Conservation (phyloP, 345 rosid species). For the Brassica carinata region DNA sequence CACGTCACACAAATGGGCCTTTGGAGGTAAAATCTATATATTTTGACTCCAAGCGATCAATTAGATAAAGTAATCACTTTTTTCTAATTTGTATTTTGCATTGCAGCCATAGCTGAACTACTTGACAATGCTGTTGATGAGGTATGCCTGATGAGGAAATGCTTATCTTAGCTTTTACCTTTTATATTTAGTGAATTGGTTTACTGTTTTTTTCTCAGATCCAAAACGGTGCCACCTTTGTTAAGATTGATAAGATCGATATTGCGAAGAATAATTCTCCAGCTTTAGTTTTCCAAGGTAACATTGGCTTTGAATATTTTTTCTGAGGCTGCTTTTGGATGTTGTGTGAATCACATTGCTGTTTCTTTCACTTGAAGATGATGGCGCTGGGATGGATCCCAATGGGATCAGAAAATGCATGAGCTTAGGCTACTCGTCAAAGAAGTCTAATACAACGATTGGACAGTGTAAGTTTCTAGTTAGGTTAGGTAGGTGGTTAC, state of each 20-base stretch:
- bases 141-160: too few relatives aligned
- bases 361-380: constrained; percentile 55
- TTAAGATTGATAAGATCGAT: constrained; percentile 81
- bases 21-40: constrained; percentile 69
- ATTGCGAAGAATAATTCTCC: constrained; percentile 75
- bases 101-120: constrained; percentile 95
- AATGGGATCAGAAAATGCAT: constrained; percentile 78
- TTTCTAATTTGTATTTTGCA: not conserved
- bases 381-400: constrained; percentile 96
- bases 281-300: constrained; percentile 81
- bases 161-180: too few relatives aligned
- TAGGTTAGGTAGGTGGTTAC: not conserved
- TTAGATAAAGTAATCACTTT: not conserved
- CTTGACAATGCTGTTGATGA: constrained; percentile 96
- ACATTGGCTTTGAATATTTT: constrained; percentile 11
- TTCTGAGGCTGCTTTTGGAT: too few relatives aligned
- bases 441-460: constrained; percentile 82
- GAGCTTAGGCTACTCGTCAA: constrained; percentile 97
- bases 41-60: not conserved
- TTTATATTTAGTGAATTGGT: not conserved
- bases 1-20: too few relatives aligned
- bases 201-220: constrained; percentile 47
- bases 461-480: constrained; percentile 79
- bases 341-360: not conserved
- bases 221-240: constrained; percentile 81